Evolutionary conservation across 768 basidiomycete genomes (phyloP).

Genomic region (Neoboletus subvelutipes): DNA sequence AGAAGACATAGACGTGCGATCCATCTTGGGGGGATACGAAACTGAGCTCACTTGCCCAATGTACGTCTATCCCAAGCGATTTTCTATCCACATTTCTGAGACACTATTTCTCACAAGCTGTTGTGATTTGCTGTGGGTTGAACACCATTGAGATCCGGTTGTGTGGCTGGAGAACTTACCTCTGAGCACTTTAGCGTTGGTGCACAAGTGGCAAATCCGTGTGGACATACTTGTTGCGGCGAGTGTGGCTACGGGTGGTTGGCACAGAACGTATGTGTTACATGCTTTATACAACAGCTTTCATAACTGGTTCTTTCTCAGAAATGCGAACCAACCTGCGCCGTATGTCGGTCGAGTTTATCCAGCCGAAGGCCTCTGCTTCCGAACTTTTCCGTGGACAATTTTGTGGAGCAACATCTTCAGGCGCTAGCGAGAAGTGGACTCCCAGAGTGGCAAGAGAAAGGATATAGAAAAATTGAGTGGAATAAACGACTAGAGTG

Average conservation of each 20-base stretch:
- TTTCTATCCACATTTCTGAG: background rate
- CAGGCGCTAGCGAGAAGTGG: constrained; percentile 45
- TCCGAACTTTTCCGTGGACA: constrained; percentile 65
- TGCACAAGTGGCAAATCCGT: constrained; percentile 64
- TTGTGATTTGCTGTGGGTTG: constrained; percentile 64
- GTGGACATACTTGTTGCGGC: constrained; percentile 73
- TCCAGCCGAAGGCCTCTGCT: constrained; percentile 46
- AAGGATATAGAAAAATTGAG: constrained; percentile 47
- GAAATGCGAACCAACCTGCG: constrained; percentile 50
- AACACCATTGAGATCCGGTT: background rate
- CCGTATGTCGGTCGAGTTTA: constrained; percentile 57
- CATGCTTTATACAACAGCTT: background rate
- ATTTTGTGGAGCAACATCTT: constrained; percentile 59
- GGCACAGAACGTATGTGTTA: constrained; percentile 44
- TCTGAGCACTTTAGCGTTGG: constrained; percentile 45
- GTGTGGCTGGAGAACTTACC: constrained; percentile 1
- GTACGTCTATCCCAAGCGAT: constrained; percentile 41
- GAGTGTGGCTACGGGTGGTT: constrained; percentile 66
- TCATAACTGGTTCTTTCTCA: constrained; percentile 16
- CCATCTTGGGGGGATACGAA: constrained; percentile 50
- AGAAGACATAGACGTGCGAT: constrained; percentile 25
- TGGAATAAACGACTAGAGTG: constrained; percentile 58
- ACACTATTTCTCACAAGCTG: constrained; percentile 49
- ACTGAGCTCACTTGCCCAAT: constrained; percentile 71
- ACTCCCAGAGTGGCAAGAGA: constrained; percentile 50